Evolutionary conservation across 352 stramenopile species (phyloP).

Genomic region (Thraustochytrium sp.): DNA sequence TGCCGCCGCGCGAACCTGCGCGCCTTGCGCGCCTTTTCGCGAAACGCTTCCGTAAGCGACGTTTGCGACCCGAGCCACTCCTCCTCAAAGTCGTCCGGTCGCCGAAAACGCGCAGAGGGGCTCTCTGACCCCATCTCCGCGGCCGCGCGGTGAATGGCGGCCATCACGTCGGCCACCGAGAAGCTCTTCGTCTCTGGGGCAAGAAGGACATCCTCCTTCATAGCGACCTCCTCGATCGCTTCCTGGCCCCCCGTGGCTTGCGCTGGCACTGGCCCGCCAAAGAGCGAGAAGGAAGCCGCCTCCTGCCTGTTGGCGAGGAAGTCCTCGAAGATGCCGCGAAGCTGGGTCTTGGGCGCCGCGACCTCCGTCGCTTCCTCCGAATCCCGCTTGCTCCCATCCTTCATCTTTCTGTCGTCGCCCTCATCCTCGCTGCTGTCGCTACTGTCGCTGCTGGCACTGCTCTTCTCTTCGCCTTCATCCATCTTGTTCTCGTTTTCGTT

Average conservation of each 20-base stretch:
- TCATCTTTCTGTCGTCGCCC: background rate
- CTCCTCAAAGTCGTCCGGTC: background rate
- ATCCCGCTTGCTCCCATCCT: too few relatives aligned
- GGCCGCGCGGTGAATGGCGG: background rate
- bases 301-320: background rate
- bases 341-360: background rate
- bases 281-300: background rate
- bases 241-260: too few relatives aligned
- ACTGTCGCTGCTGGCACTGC: background rate
- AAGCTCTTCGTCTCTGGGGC: background rate
- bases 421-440: background rate
- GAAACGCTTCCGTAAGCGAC: background rate
- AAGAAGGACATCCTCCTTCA: background rate
- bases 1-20: too few relatives aligned
- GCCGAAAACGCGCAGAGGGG: background rate
- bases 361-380: background rate
- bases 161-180: background rate
- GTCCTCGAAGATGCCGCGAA: conserved; percentile 1
- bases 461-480: background rate
- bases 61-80: background rate
- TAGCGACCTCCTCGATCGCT: background rate
- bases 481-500: background rate
- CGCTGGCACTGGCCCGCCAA: background rate
- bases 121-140: background rate
- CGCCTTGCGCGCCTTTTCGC: background rate